Base-by-base conservation (phyloP, 2,329 filamentous ascomycete species). In the Claviceps sp. region DNA sequence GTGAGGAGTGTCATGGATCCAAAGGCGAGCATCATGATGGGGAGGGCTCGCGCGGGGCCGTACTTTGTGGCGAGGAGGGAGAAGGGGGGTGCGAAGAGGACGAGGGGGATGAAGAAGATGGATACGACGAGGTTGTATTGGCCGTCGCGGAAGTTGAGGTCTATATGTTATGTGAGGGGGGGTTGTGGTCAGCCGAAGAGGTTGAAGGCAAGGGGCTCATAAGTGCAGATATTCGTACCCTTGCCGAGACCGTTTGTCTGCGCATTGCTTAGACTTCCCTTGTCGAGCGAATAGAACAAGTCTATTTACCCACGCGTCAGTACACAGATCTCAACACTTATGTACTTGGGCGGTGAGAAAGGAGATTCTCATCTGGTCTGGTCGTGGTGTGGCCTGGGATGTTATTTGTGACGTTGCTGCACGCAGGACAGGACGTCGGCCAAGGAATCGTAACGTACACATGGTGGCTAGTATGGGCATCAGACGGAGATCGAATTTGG, bases 41-140 rank as follows among this genome's bases (percentile, higher is more conserved):
- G 82, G n/a, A 89, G 68, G 4, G 86, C 81, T 39, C 75, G 70
- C 49, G 78, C 75, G 0, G 85, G 80, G 0, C 84, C 84, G 60
- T 76, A 86, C 56, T 79, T 82, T 69, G 89, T 89, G 55, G 83
- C 84, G 11, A 85, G 64, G 65, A 89, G 82, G 45, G 68, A 67
- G 1, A 71, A 56, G 8, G 68, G 64, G 0, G 82, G 84, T 0
- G 84, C 84, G 50, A 81, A 83, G 42, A 89, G 62, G 50, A 89
- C 85, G 62, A 84, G 89, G 0, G 85, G 85, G 5, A 89, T 73
- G 65, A 85, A 89, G 71, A 89, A 89, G 56, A 89, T 81, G 57
- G 74, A 78, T 42, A 89, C 66, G 47, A 87, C 73, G 46, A 81
- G 76, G 65, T 87, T 89, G 70, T 89, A 87, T 64, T 87, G 76